These are phyloP conservation scores for Diatrype stigma DNA, from an alignment of 2,329 filamentous ascomycete species.

Conservation along the genomic window DNA sequence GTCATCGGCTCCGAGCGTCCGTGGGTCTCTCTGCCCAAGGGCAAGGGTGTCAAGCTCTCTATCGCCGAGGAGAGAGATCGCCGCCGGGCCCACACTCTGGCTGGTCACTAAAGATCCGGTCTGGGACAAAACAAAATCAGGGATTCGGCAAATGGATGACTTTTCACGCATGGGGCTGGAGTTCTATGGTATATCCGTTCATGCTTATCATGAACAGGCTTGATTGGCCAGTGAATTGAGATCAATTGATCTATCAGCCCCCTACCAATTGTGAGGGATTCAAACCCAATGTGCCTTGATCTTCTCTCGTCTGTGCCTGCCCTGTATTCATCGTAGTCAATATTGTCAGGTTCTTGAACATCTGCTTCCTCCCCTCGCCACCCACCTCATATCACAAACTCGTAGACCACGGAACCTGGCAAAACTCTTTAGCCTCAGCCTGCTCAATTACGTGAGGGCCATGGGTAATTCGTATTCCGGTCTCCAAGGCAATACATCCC, in stretches of 20 bases:
- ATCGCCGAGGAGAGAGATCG: constrained; percentile 99
- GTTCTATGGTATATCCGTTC: constrained; percentile 31
- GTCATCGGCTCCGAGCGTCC: constrained; percentile 98
- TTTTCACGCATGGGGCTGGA: constrained; percentile 31
- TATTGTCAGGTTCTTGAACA: too few species aligned
- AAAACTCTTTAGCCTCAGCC: too few species aligned
- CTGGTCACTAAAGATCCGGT: constrained; percentile 43
- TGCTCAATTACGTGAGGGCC: too few species aligned
- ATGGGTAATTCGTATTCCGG: too few species aligned
- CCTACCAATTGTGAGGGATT: neutral
- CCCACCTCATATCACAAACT: too few species aligned
- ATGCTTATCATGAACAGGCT: constrained; percentile 25
- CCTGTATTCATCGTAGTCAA: too few species aligned
- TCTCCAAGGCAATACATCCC: too few species aligned
- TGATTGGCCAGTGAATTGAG: constrained; percentile 29
- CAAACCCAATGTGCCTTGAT: too few species aligned
- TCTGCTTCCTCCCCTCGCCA: too few species aligned
- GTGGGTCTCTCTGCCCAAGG: constrained; percentile 99
- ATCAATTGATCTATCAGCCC: constrained; percentile 28
- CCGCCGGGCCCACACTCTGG: constrained; percentile 65
- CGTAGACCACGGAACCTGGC: too few species aligned
- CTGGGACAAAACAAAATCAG: constrained; percentile 20
- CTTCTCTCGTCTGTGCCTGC: too few species aligned
- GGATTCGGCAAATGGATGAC: constrained; percentile 15
- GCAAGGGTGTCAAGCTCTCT: constrained; percentile 99